A percentile compares a stretch with the other conserved stretches of the same genome.
Conservation (phyloP, 768 basidiomycete species). For the Imleria badia region DNA sequence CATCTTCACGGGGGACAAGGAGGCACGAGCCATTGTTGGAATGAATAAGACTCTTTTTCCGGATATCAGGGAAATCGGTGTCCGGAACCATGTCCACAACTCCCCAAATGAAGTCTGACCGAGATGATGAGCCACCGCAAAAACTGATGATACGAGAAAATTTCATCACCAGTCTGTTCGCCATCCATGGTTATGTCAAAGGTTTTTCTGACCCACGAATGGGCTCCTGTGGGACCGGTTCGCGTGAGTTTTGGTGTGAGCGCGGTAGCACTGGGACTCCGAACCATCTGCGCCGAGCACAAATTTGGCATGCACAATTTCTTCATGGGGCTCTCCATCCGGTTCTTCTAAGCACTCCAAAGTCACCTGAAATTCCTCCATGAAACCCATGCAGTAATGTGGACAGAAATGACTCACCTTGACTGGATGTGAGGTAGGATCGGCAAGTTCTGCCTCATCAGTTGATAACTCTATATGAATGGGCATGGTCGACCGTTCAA, state of each 20-base stretch:
- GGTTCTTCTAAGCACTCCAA: slow-evolving; percentile 19
- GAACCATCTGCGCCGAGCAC: slow-evolving; percentile 75
- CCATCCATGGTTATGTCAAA: slow-evolving; percentile 73
- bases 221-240: slow-evolving; percentile 51
- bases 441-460: slow-evolving; percentile 19
- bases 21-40: slow-evolving; percentile 50
- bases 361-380: slow-evolving; percentile 15
- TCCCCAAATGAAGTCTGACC: slow-evolving; percentile 42
- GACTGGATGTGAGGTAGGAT: slow-evolving; percentile 24
- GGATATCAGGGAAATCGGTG: slow-evolving; percentile 55
- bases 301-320: slow-evolving; percentile 68
- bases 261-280: slow-evolving; percentile 6
- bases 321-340: slow-evolving; percentile 40
- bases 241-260: neutral
- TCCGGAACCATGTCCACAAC: slow-evolving; percentile 46
- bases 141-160: neutral
- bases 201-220: slow-evolving; percentile 77
- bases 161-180: slow-evolving; percentile 51
- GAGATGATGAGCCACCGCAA: neutral
- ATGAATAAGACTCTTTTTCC: slow-evolving; percentile 49
- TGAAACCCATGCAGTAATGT: neutral
- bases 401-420: slow-evolving; percentile 9
- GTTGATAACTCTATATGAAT: slow-evolving; percentile 29
- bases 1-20: slow-evolving; percentile 50
- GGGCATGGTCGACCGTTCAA: slow-evolving; percentile 34